Evolutionary conservation across 2,329 filamentous ascomycete genomes (phyloP).

Genomic region (Blastomyces parvus): DNA sequence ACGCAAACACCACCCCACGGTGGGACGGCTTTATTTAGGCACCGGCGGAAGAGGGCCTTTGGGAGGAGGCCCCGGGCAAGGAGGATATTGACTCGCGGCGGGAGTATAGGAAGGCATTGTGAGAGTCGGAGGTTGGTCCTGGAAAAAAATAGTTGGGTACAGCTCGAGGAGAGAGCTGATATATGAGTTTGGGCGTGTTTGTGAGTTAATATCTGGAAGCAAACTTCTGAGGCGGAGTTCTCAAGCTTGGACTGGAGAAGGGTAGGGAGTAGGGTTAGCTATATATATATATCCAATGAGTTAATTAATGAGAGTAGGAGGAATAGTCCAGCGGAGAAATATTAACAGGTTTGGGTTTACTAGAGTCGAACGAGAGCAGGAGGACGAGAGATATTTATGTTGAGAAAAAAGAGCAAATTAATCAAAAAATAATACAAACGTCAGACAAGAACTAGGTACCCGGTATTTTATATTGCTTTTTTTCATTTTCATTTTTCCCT

Average conservation of each 20-base stretch:
- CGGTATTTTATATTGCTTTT: slow-evolving; percentile 6
- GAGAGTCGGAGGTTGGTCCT: slow-evolving; percentile 1
- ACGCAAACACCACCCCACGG: neutral
- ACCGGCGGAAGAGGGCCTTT: slow-evolving; percentile 19
- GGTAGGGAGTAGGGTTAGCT: neutral
- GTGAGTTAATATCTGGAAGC: neutral
- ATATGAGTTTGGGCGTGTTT: neutral
- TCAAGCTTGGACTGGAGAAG: neutral
- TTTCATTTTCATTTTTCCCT: neutral
- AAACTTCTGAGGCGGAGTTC: neutral
- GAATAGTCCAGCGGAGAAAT: no score
- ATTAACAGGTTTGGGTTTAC: no score
- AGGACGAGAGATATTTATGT: slow-evolving; percentile 4
- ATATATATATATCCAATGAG: neutral
- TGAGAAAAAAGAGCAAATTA: neutral
- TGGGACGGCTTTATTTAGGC: slow-evolving; percentile 14
- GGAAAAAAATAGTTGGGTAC: neutral
- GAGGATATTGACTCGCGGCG: slow-evolving; percentile 17
- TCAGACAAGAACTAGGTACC: slow-evolving; percentile 8
- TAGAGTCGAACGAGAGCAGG: neutral
- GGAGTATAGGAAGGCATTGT: slow-evolving; percentile 18
- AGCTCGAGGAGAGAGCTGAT: neutral
- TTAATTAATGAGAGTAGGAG: neutral
- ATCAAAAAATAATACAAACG: neutral
- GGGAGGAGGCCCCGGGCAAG: slow-evolving; percentile 19